Evolutionary conservation across 371 early-diverging fungal species (phyloP).

Genomic region (Mortierella sp.): DNA sequence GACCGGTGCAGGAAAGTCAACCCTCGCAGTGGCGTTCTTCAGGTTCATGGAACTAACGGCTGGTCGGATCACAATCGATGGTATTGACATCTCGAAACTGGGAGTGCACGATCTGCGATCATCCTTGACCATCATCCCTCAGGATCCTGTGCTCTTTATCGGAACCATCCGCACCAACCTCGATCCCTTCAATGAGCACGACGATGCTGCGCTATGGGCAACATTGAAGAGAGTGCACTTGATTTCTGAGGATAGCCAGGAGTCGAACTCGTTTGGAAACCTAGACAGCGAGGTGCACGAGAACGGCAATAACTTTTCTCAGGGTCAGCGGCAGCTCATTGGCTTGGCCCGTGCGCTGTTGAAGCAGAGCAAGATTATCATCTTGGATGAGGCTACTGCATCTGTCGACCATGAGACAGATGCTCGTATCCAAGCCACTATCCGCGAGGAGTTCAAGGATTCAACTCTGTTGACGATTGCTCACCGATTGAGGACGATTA

Average conservation of each 20-base stretch:
- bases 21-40: slow-evolving; percentile 75
- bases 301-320: slow-evolving; percentile 84
- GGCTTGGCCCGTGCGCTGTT: slow-evolving; percentile 88
- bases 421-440: slow-evolving; percentile 81
- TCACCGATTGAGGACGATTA: slow-evolving; percentile 85
- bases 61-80: slow-evolving; percentile 77
- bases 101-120: slow-evolving; percentile 72
- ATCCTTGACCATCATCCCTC: slow-evolving; percentile 71
- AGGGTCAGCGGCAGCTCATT: slow-evolving; percentile 92
- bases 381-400: slow-evolving; percentile 91
- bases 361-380: slow-evolving; percentile 76
- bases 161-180: slow-evolving; percentile 82
- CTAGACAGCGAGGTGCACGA: slow-evolving; percentile 73
- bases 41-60: slow-evolving; percentile 75
- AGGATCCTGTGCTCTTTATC: slow-evolving; percentile 60
- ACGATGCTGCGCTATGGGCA: slow-evolving; percentile 82
- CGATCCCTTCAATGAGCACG: slow-evolving; percentile 76
- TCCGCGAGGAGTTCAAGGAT: slow-evolving; percentile 74
- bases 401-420: slow-evolving; percentile 79
- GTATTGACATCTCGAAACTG: slow-evolving; percentile 72
- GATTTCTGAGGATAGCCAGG: slow-evolving; percentile 65
- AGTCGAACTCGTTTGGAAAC: slow-evolving; percentile 58
- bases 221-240: slow-evolving; percentile 72
- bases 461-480: slow-evolving; percentile 81
- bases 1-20: slow-evolving; percentile 74